Evolutionary conservation across 768 basidiomycete genomes (phyloP).

Genomic region (Vishniacozyma victoriae): DNA sequence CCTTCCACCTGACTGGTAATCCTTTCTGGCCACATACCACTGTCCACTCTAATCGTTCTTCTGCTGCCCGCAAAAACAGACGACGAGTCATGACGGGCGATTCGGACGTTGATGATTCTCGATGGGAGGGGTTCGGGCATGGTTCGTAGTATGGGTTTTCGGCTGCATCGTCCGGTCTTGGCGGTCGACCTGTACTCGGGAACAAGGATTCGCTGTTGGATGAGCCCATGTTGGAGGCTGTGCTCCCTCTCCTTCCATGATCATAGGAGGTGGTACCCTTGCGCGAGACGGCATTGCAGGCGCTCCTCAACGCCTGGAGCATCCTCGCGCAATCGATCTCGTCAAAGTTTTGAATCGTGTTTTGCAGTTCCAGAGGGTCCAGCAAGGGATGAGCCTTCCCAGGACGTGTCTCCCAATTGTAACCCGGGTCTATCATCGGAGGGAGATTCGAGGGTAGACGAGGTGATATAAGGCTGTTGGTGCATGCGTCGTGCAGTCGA

Average conservation of each 20-base stretch:
- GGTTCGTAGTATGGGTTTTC: slow-evolving; percentile 38
- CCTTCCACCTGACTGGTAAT: slow-evolving; percentile 36
- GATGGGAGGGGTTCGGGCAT: slow-evolving; percentile 34
- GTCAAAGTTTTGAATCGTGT: slow-evolving; percentile 16
- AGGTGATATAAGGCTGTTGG: slow-evolving; percentile 35
- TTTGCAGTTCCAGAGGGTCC: slow-evolving; percentile 17
- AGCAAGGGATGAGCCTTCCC: slow-evolving; percentile 32
- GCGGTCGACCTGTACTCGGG: slow-evolving; percentile 17
- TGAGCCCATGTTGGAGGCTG: neutral
- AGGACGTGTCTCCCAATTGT: slow-evolving; percentile 29
- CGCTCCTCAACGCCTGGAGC: slow-evolving; percentile 22
- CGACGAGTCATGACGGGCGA: slow-evolving; percentile 23
- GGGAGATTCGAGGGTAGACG: slow-evolving; percentile 34
- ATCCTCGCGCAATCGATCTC: slow-evolving; percentile 12
- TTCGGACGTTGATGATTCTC: neutral
- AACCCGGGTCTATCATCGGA: slow-evolving; percentile 32
- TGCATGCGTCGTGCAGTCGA: slow-evolving; percentile 22
- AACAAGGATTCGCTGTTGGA: slow-evolving; percentile 14
- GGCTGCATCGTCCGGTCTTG: slow-evolving; percentile 35
- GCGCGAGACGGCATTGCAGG: slow-evolving; percentile 1
- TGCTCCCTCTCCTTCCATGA: neutral
- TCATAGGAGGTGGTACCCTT: neutral
- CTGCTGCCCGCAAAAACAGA: slow-evolving; percentile 36
- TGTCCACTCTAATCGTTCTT: slow-evolving; percentile 41
- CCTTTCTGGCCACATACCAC: slow-evolving; percentile 21